phyloP scores from a whole-genome alignment of 768 basidiomycete species.

The Psilocybe cubensis region DNA sequence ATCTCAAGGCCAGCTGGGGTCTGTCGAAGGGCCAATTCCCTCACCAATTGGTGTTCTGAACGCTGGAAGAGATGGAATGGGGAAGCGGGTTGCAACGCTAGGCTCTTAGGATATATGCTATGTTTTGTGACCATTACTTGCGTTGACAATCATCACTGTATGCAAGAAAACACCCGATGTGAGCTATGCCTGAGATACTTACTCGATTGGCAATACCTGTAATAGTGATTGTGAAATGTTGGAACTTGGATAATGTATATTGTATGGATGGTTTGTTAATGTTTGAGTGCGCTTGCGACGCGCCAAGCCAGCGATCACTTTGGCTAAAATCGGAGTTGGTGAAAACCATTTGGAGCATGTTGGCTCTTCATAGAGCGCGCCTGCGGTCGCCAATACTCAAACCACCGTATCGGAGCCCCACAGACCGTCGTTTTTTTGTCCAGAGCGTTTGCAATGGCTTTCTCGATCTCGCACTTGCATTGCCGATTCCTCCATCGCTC shows the following conservation, averaged over 20 bases:
- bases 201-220: neutral
- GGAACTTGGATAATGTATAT: too few relatives aligned
- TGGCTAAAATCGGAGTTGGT: neutral
- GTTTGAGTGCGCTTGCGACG: too few relatives aligned
- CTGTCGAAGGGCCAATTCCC: constrained; percentile 97
- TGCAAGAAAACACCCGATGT: constrained; percentile 1
- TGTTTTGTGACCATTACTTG: neutral
- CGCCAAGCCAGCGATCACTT: neutral
- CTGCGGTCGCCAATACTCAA: constrained; percentile 25
- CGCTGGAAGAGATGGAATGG: constrained; percentile 17
- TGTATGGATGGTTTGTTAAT: too few relatives aligned
- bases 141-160: constrained; percentile 5
- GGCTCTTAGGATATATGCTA: constrained; percentile 14
- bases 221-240: neutral
- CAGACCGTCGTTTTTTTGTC: constrained; percentile 36
- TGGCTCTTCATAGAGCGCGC: constrained; percentile 34
- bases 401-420: constrained; percentile 14
- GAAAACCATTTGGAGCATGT: constrained; percentile 25
- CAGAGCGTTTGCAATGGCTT: constrained; percentile 64
- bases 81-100: constrained; percentile 15
- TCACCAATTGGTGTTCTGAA: constrained; percentile 90
- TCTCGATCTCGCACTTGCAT: constrained; percentile 72
- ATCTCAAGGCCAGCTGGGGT: constrained; percentile 91
- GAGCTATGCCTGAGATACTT: neutral
- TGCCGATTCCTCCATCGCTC: constrained; percentile 70